Evolutionary conservation across 176 grass and related monocot species (phyloP), one percentile per base, ranked within the genome.

Genomic region (Neostapfia colusana): DNA sequence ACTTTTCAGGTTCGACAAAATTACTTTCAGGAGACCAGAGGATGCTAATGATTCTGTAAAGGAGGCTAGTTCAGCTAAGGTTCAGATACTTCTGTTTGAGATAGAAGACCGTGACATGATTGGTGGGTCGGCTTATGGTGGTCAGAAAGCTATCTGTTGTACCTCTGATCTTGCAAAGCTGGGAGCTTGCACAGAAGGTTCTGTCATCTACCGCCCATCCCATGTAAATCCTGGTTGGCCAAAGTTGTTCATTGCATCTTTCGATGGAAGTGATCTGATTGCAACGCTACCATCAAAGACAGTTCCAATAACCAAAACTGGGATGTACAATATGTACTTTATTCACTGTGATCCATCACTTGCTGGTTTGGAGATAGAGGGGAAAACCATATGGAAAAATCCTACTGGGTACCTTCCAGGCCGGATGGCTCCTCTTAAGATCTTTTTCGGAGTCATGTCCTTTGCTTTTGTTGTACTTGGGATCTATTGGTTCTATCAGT

Each of bases 321-420:
- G 96, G 62, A 99, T 99, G 96, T 99, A 95, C 74, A 99, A 99
- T 68, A 84, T 99, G 92, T 99, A 99, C 58, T 99, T 99, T 38
- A 86, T 99, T 64, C 91, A 99, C 76, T 99, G 96, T 63, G 83
- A 95, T 60, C 87, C 89, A 0, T 67, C 89, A 62, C 92, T 99
- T 51, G 67, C 75, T 83, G 89, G 75, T 49, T 65, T 99, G 83
- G 82, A 92, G 65, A 95, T 99, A 2, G 87, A 99, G 25, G 96
- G 96, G 20, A 90, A 99, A 88, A 99, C 92, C 13, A 77, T 99
- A 28, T 99, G 96, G 96, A 99, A 99, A 87, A 99, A 99, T 77
- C 96, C 96, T 76, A 89, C 68, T 54, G 96, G 96, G 1, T 99
- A 99, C 53, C 87, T 99, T 67, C 96, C 96, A 0, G 96, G 96